A percentile compares a stretch with the other conserved stretches of the same genome.
phyloP scores from a whole-genome alignment of 768 basidiomycete genomes.

The Lactifluus rugatus region DNA sequence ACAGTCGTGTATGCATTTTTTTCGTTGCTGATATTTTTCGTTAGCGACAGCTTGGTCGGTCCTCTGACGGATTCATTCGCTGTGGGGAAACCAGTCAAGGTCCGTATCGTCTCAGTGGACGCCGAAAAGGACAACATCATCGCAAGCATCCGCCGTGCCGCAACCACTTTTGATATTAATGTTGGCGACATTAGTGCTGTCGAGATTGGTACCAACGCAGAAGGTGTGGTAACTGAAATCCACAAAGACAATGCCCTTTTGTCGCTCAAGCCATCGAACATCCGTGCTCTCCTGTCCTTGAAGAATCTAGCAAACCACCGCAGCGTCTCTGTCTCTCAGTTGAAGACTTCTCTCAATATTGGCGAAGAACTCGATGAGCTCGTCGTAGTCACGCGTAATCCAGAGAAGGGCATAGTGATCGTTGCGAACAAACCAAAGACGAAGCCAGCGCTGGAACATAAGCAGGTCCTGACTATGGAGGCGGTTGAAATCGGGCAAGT shows the following conservation, averaged over 20 bases:
- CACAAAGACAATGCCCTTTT: constrained; percentile 81
- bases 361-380: constrained; percentile 70
- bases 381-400: constrained; percentile 81
- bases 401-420: constrained; percentile 78
- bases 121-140: constrained; percentile 52
- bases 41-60: constrained; percentile 56
- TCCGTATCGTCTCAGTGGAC: constrained; percentile 64
- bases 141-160: constrained; percentile 81
- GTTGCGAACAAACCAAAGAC: constrained; percentile 64
- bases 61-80: constrained; percentile 55
- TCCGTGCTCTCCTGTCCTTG: constrained; percentile 77
- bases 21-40: background rate
- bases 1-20: background rate
- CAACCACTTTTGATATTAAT: constrained; percentile 38
- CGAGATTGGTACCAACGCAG: constrained; percentile 65
- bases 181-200: constrained; percentile 59
- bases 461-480: constrained; percentile 51
- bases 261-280: constrained; percentile 54
- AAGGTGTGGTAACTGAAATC: constrained; percentile 65
- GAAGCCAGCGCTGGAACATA: constrained; percentile 38
- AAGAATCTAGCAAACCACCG: constrained; percentile 81
- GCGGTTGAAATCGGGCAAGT: constrained; percentile 61
- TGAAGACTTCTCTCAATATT: constrained; percentile 49
- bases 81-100: constrained; percentile 75
- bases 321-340: constrained; percentile 50